A percentile compares a stretch with the other conserved stretches of the same genome.
These are phyloP conservation scores for Thuja plicata DNA, from an alignment of 83 land plant species.

Conservation along the genomic window DNA sequence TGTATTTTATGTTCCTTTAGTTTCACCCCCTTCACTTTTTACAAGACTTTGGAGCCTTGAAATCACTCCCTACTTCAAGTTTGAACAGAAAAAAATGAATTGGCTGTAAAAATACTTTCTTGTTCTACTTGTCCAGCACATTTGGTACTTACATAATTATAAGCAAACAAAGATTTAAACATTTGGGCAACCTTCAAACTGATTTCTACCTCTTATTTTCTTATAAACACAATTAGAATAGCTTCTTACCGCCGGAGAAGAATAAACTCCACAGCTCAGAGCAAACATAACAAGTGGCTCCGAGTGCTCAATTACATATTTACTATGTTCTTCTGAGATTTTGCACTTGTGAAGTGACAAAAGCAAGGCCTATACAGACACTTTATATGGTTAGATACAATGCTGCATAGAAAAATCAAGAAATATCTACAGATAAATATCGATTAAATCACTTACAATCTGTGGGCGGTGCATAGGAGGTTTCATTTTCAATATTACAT, in stretches of 20 bases:
- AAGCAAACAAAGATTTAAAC: not conserved
- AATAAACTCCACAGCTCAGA: constrained; percentile 73
- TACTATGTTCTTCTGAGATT: constrained; percentile 66
- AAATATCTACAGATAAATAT: constrained; percentile 4
- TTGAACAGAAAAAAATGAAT: not conserved
- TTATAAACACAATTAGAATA: not conserved
- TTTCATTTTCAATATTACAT: constrained; percentile 70
- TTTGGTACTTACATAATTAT: not conserved
- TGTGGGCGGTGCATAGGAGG: constrained; percentile 83
- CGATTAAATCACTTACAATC: constrained; percentile 44
- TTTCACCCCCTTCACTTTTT: not conserved
- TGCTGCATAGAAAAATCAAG: not conserved
- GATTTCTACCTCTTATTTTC: not conserved
- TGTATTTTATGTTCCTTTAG: not conserved
- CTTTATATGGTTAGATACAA: not conserved
- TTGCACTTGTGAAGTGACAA: constrained; percentile 71
- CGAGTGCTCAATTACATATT: constrained; percentile 51
- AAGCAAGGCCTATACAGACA: constrained; percentile 24
- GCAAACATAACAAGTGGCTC: constrained; percentile 77
- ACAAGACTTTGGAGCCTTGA: not conserved
- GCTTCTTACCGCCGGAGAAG: constrained; percentile 76
- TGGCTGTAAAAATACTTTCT: not conserved
- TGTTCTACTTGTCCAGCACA: not conserved
- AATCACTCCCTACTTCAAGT: constrained; percentile 5
- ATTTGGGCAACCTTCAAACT: not conserved